Base-by-base conservation (phyloP, 495 filamentous ascomycete species). In the Aspergillus bertholletiae region DNA sequence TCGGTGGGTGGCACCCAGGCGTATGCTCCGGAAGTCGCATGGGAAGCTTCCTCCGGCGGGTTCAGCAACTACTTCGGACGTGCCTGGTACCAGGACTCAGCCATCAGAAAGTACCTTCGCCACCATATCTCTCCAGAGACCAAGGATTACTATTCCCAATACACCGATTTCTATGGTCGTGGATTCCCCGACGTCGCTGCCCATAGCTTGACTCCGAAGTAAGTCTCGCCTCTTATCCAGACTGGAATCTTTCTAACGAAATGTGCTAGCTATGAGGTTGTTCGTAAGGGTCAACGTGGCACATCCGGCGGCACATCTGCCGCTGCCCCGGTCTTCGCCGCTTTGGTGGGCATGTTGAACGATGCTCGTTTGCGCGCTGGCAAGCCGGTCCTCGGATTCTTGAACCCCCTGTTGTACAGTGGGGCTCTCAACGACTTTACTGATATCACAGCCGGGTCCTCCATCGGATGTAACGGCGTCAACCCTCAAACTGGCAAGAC, bases 111-210 rank as follows among this genome's bases (percentile, higher is more conserved):
- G 0, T 92, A 86, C 55, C 68, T 89, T 9, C 50, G 56, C 34
- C 58, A 71, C 22, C 40, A 57, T 30, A 64, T 64, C 71, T 67
- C 59, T 47, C 49, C 54, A 44, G 65, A 63, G 17, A 59, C 84
- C 47, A 73, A 69, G 43, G 55, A 63, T 11, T 64, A 69, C 50
- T 75, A 78, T 49, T 60, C 62, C 7, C 58, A 71, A 45, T 70
- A 75, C 58, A 77, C 86, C 75, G 76, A 88, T 65, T 67, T 67
- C 17, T 63, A 66, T 3, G 87, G 87, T 0, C 79, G 88, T 7
- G 89, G 81, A 5, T 84, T 86, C 57, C 89, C 89, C 0, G 89
- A 93, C 59, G 79, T 92, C 47, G 76, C 74, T 12, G 76, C 80
- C 18, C 78, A 82, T 54, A 74, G 74, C 27, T 57, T 62, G 9